A percentile compares a stretch with the other conserved stretches of the same genome.
Evolutionary conservation across 1,284 basidiomycete genomes (phyloP).

Genomic region (Ceratobasidium sp.): DNA sequence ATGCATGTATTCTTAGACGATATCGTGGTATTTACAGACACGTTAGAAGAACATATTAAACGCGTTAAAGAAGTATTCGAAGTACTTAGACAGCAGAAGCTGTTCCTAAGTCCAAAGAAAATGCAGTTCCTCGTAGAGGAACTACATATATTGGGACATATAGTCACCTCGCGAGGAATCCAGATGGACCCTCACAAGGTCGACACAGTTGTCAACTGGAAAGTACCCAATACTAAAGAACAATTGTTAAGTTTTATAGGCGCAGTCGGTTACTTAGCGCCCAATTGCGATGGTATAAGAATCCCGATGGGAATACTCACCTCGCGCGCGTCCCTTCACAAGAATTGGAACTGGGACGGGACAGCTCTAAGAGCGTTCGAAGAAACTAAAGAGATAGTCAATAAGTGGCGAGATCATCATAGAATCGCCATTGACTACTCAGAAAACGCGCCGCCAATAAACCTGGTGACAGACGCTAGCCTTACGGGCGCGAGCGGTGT

Average conservation of each 20-base stretch:
- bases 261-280: conserved; percentile 18
- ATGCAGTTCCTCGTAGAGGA: no score
- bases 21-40: no score
- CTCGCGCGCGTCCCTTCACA: conserved; percentile 52
- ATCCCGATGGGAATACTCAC: conserved; percentile 53
- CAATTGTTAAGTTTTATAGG: conserved; percentile 41
- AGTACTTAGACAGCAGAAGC: no score
- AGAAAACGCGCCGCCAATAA: conserved; percentile 35
- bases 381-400: conserved; percentile 56
- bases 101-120: no score
- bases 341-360: conserved; percentile 56
- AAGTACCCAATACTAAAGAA: conserved; percentile 46
- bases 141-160: no score
- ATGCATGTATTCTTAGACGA: no score
- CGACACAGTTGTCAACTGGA: conserved; percentile 45
- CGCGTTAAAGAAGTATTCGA: no score
- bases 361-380: conserved; percentile 59
- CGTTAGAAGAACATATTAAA: no score
- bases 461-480: conserved; percentile 50
- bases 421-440: conserved; percentile 53
- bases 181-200: conserved; percentile 48
- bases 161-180: conserved; percentile 50
- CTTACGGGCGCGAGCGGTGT: conserved; percentile 51
- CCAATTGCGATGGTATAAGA: conserved; percentile 26
- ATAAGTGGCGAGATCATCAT: conserved; percentile 50